Percentiles rank a stretch among this genome's conserved stretches.
phyloP scores from a whole-genome alignment of 2,329 filamentous ascomycete genomes.

The Neofusicoccum laricinum region DNA sequence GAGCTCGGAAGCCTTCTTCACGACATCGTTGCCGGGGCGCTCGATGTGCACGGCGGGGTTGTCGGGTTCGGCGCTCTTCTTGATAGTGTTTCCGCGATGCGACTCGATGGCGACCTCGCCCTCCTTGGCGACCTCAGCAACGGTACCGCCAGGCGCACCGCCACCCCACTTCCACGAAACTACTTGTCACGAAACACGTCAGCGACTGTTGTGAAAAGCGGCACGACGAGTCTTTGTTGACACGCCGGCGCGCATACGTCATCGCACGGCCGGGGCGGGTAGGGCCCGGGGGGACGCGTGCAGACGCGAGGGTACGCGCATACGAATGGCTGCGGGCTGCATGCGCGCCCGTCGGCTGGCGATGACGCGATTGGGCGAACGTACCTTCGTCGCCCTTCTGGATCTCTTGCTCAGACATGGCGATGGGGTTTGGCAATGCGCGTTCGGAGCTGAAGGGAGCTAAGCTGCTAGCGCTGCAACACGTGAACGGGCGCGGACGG shows the following conservation, averaged over 20 bases:
- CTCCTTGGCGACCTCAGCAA: conserved; percentile 54
- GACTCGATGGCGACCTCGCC: conserved; percentile 61
- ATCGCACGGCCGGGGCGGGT: not conserved
- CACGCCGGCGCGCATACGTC: conserved; percentile 3
- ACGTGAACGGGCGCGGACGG: not conserved
- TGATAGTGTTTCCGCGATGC: conserved; percentile 62
- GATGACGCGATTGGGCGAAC: not conserved
- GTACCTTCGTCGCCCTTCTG: conserved; percentile 18
- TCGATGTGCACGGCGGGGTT: conserved; percentile 61
- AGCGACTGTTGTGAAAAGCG: not conserved
- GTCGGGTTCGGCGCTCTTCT: conserved; percentile 58
- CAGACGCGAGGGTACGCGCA: conserved; percentile 7
- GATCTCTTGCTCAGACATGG: conserved; percentile 17
- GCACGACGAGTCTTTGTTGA: not conserved
- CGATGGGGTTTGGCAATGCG: not conserved
- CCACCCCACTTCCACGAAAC: conserved; percentile 63
- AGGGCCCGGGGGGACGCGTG: not conserved
- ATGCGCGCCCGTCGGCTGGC: not conserved
- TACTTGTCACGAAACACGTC: conserved; percentile 26
- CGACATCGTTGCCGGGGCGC: conserved; percentile 61
- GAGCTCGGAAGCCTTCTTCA: conserved; percentile 61
- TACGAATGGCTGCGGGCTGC: not conserved
- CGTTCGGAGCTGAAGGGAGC: not conserved
- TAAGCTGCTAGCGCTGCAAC: conserved; percentile 1
- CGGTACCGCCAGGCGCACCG: conserved; percentile 55